Evolutionary conservation across 2,329 filamentous ascomycete species (phyloP), one percentile per base, ranked within the genome.

Genomic region (Alternaria sp.): DNA sequence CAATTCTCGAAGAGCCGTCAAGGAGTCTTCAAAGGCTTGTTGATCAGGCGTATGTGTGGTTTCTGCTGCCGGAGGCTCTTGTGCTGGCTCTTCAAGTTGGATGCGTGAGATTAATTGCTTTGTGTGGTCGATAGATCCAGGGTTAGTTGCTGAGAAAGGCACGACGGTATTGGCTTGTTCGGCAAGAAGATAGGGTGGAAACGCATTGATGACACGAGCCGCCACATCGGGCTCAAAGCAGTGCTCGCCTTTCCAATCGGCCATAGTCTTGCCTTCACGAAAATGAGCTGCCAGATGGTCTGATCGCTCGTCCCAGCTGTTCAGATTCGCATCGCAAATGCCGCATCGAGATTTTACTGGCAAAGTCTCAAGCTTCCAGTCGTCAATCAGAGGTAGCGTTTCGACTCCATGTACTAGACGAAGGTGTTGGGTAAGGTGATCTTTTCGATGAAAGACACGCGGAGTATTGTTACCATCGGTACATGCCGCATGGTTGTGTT

Each of bases 391-490:
- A 80, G 78, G 71, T 84, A 89, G 77, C 56, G 86, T 81, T 54
- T 89, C 90, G 60, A 83, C 81, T 59, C 81, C 80, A 69, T 87
- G 85, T 76, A 87, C 85, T 44, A 87, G 75, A 25, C 85, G 81
- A 27, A 87, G 76, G 69, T 87, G 85, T 65, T 87, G 86, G 28
- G 85, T 83, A n/a, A 87, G 80, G 66, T 87, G 86, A 66, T 87
- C 86, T 70, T 87, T 87, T 25, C 85, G 80, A 64, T 84, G 86
- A 70, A 87, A 87, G 0, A 84, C 86, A 28, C 86, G 84, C 66
- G 91, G 88, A 53, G 84, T 81, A 3, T 83, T 64, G 3, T 82
- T 82, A 68, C 89, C 85, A 68, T 91, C 89, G 57, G 87, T 86
- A 72, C 91, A 93, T 20, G 86, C 79, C 36, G 78, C 78, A 69